Conservation (phyloP, 2,329 filamentous ascomycete species). For the Clonostachys chloroleuca region DNA sequence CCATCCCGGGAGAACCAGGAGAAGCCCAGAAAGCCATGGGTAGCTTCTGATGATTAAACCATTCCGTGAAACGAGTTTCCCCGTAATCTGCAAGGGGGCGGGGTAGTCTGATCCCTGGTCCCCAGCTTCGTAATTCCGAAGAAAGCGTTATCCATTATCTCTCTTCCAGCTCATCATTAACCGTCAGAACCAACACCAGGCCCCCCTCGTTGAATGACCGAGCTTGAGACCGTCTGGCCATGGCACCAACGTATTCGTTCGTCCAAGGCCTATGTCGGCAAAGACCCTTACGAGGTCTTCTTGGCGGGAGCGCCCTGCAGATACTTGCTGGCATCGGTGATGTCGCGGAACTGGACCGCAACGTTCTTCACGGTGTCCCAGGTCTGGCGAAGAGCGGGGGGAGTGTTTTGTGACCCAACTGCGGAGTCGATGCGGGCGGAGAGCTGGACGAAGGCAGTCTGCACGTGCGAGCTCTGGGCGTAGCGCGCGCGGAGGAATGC, state of each 20-base stretch:
- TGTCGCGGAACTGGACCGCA: conserved; percentile 70
- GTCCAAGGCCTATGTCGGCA: background rate
- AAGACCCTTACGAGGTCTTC: conserved; percentile 31
- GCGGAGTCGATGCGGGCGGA: conserved; percentile 75
- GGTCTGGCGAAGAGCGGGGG: conserved; percentile 70
- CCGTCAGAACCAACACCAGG: too few species aligned
- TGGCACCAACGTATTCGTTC: background rate
- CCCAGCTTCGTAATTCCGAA: too few species aligned
- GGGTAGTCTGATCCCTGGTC: too few species aligned
- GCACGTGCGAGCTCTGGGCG: conserved; percentile 89
- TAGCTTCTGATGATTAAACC: too few species aligned
- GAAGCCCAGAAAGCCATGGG: too few species aligned
- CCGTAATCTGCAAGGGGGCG: too few species aligned
- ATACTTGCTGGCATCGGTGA: conserved; percentile 76
- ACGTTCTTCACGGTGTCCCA: conserved; percentile 78
- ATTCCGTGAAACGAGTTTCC: too few species aligned
- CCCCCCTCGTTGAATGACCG: too few species aligned
- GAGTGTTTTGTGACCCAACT: conserved; percentile 81
- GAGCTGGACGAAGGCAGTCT: conserved; percentile 70
- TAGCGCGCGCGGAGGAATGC: conserved; percentile 88
- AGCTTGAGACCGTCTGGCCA: too few species aligned
- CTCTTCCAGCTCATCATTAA: too few species aligned
- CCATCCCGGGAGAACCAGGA: too few species aligned
- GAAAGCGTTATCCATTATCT: too few species aligned
- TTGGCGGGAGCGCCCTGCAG: conserved; percentile 49